Evolutionary conservation across 306 rosid genomes (phyloP).

Genomic region (Quercus engelmannii): DNA sequence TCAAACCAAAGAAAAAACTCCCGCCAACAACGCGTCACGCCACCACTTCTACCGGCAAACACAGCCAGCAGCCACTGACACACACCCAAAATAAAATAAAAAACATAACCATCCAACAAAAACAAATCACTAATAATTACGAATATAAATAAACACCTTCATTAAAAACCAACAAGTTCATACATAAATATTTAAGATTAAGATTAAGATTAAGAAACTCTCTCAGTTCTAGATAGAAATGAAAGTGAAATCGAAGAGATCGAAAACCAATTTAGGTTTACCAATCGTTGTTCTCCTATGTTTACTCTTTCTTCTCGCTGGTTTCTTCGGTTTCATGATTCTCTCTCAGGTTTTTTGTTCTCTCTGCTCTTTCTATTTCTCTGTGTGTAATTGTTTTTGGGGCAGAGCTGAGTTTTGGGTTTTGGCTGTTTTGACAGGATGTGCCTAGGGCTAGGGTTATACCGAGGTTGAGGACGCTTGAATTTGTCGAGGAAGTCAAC

Average conservation of each 20-base stretch:
- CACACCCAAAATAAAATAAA: too few species aligned
- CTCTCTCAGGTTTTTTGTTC: constrained; percentile 9
- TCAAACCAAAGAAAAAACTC: not conserved
- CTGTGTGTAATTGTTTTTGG: not conserved
- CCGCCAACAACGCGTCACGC: not conserved
- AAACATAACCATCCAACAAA: not conserved
- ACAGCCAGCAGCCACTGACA: not conserved
- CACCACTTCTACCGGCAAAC: not conserved
- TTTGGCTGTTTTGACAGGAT: not conserved
- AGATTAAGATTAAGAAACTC: not conserved
- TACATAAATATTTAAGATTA: too few species aligned
- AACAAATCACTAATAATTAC: too few species aligned
- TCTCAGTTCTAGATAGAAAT: not conserved
- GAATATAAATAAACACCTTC: not conserved
- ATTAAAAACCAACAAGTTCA: not conserved
- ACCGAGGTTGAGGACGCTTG: constrained; percentile 7
- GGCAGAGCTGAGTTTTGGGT: not conserved
- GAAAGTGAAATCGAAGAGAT: constrained; percentile 18
- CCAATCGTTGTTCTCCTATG: constrained; percentile 16
- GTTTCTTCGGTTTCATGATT: constrained; percentile 14
- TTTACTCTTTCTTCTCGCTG: constrained; percentile 10
- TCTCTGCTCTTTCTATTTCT: not conserved
- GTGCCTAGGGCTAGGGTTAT: not conserved
- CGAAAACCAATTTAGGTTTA: constrained; percentile 14
- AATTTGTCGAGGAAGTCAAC: not conserved